Base-by-base conservation (phyloP, 768 basidiomycete genomes). In the Piloderma croceum region DNA sequence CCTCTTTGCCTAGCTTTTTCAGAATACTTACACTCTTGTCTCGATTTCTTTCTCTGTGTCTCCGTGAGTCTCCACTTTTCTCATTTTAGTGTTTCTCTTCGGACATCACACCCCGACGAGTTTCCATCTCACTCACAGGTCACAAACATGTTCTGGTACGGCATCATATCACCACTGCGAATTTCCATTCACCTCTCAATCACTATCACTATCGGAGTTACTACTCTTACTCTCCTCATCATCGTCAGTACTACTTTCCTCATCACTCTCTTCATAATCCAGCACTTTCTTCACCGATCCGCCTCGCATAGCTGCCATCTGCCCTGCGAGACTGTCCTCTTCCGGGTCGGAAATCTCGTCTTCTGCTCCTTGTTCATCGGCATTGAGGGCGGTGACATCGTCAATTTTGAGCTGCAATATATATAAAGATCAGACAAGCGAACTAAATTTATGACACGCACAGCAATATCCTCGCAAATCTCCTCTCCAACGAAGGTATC, bases 331-430 rank as follows among this genome's bases (percentile, higher is more conserved):
- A 19, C 85, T 77, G 61, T 98, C 96, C 61, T 98, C 96, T 22
- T 98, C 96, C 0, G 96, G 96, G 36, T 98, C 96, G 1, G 92
- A 96, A 48, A 98, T 99, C 44, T 96, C 93, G 54, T 97, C 92
- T 24, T 94, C 93, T 17, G 66, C 67, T 21, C 64, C 74, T 41
- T 74, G 68, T 29, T 83, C 83, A 5, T 81, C 80, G 0, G 66
- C 65, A 9, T 58, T 67, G 13, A 83, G 64, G 1, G 68, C 69
- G 7, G 81, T 71, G 3, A 76, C 65, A 31, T 90, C 83, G 39
- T 92, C 88, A 24, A 96, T 83, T 57, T 84, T 83, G 46, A 96
- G 79, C 90, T 93, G 48, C 7, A 47, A 25, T 17, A 38, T 17
- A 45, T 38, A 32, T 36, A 21, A 24, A 11, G 44, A 48, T 31